Evolutionary conservation across 1,284 basidiomycete genomes (phyloP).

Genomic region (Ustilago vetiveriae): DNA sequence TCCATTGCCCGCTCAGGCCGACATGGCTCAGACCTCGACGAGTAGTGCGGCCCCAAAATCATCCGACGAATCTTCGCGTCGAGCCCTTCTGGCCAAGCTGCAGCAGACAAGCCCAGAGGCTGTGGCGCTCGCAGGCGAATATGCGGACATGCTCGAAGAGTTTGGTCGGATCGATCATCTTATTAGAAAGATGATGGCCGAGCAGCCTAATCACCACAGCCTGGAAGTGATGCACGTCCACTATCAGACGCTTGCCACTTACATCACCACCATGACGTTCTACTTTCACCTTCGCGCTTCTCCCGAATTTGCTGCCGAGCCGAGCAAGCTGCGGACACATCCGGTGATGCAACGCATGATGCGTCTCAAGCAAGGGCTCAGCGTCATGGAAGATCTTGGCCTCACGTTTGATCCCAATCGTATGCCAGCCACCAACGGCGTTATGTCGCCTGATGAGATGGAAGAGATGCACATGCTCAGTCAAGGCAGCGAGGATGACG

Average conservation of each 20-base stretch:
- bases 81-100: slow-evolving; percentile 76
- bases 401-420: slow-evolving; percentile 47
- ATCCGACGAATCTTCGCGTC: slow-evolving; percentile 14
- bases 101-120: slow-evolving; percentile 83
- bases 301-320: slow-evolving; percentile 62
- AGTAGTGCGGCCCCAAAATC: not conserved
- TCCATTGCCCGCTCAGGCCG: not conserved
- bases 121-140: slow-evolving; percentile 71
- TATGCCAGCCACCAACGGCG: slow-evolving; percentile 15
- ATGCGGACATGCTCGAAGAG: slow-evolving; percentile 70
- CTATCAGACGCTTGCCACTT: slow-evolving; percentile 80
- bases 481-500: slow-evolving; percentile 51
- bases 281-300: slow-evolving; percentile 83
- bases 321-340: slow-evolving; percentile 53
- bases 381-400: slow-evolving; percentile 72
- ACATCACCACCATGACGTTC: slow-evolving; percentile 88
- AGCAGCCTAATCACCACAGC: slow-evolving; percentile 71
- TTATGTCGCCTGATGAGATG: slow-evolving; percentile 28
- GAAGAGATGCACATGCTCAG: slow-evolving; percentile 49
- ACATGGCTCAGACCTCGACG: not conserved
- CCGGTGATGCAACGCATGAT: slow-evolving; percentile 84
- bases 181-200: slow-evolving; percentile 72
- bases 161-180: slow-evolving; percentile 73
- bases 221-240: slow-evolving; percentile 57
- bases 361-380: slow-evolving; percentile 83